Conservation (phyloP, 305 asterid species). For the Fraxinus xanthoxyloides region DNA sequence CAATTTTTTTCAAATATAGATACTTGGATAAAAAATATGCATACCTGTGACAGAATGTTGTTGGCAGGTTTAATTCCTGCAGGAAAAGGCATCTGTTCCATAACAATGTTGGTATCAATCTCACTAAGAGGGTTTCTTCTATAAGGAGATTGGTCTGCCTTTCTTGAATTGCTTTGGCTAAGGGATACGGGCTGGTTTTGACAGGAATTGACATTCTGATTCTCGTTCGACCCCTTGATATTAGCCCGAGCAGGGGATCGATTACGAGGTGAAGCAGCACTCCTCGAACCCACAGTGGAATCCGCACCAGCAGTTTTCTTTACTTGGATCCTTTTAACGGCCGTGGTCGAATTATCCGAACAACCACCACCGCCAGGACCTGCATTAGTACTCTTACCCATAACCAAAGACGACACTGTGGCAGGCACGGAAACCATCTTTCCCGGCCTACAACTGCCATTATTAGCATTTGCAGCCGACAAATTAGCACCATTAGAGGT, state of each 20-base stretch:
- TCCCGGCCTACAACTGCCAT: conserved; percentile 49
- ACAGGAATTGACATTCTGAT: conserved; percentile 25
- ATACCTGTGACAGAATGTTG: conserved; percentile 44
- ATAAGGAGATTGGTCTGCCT: conserved; percentile 74
- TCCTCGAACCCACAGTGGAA: conserved; percentile 33
- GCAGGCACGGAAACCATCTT: conserved; percentile 96
- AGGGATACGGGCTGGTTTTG: conserved; percentile 63
- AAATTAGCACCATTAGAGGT: conserved; percentile 21
- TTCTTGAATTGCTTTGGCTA: conserved; percentile 88
- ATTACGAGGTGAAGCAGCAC: conserved; percentile 73
- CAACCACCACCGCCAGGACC: conserved; percentile 19
- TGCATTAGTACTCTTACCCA: conserved; percentile 45
- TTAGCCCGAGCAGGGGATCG: conserved; percentile 68
- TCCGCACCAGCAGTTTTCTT: conserved; percentile 65
- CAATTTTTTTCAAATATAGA: not conserved
- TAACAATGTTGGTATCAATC: conserved; percentile 56
- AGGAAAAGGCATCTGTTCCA: not conserved
- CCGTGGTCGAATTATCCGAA: conserved; percentile 27
- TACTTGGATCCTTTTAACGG: conserved; percentile 72
- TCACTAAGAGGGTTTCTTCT: conserved; percentile 78
- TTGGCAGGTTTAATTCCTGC: not conserved
- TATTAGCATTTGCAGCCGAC: conserved; percentile 29
- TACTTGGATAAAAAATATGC: not conserved
- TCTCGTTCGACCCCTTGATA: conserved; percentile 26
- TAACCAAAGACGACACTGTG: conserved; percentile 48